Evolutionary conservation across 768 basidiomycete species (phyloP).

Genomic region (Trametes cubensis): DNA sequence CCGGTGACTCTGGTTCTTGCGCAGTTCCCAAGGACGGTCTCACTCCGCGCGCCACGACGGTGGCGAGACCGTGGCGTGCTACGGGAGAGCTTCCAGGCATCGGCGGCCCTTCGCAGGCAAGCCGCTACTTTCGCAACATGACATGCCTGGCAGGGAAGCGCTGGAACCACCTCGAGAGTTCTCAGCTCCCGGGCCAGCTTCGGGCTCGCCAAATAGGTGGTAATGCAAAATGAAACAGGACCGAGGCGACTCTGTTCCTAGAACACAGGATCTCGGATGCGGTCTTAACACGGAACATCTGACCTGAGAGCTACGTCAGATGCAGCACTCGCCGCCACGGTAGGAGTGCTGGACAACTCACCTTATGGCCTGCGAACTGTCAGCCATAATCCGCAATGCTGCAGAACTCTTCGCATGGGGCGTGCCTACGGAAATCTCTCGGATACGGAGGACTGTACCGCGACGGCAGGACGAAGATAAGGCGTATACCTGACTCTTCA

Average conservation of each 20-base stretch:
- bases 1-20: slow-evolving; percentile 10
- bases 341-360: not conserved
- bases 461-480: no score
- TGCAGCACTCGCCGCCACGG: no score
- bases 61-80: not conserved
- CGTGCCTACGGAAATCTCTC: no score
- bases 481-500: no score
- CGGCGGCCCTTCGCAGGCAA: slow-evolving; percentile 15
- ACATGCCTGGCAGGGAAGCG: slow-evolving; percentile 1
- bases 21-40: slow-evolving; percentile 3
- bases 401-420: not conserved
- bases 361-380: not conserved
- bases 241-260: slow-evolving; percentile 10
- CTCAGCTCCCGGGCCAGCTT: slow-evolving; percentile 12
- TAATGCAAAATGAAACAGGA: slow-evolving; percentile 15
- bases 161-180: not conserved
- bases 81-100: slow-evolving; percentile 10
- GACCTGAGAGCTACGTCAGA: not conserved
- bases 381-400: not conserved
- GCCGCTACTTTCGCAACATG: slow-evolving; percentile 6
- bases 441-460: no score
- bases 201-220: slow-evolving; percentile 9
- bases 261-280: slow-evolving; percentile 4
- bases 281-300: slow-evolving; percentile 1
- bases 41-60: slow-evolving; percentile 7